Evolutionary conservation across 108 stramenopile genomes (phyloP).

Genomic region (Cyclotella baltica): DNA sequence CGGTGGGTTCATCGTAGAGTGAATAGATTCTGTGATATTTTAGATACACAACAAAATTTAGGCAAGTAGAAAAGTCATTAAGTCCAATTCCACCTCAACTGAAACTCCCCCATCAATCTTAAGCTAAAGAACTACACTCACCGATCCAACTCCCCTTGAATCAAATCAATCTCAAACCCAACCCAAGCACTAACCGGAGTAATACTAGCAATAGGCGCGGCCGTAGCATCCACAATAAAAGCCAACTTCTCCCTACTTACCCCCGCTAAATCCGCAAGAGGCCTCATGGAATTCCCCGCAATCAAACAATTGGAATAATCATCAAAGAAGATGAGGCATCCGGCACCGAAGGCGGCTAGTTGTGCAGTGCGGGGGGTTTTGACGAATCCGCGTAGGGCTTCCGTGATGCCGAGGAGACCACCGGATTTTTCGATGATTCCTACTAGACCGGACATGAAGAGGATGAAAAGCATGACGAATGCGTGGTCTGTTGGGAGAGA

Average conservation of each 20-base stretch:
- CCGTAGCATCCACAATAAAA: slow-evolving; percentile 68
- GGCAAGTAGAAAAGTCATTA: too few relatives aligned
- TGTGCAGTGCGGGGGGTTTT: slow-evolving; percentile 56
- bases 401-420: slow-evolving; percentile 55
- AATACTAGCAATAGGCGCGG: slow-evolving; percentile 65
- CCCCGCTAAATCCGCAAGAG: slow-evolving; percentile 52
- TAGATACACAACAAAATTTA: too few relatives aligned
- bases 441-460: slow-evolving; percentile 64
- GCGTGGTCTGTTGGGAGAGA: slow-evolving; percentile 18
- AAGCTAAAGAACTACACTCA: too few relatives aligned
- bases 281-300: slow-evolving; percentile 59
- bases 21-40: slow-evolving; percentile 38
- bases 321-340: slow-evolving; percentile 66
- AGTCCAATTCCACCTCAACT: too few relatives aligned
- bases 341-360: slow-evolving; percentile 41
- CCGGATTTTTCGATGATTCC: slow-evolving; percentile 63
- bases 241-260: slow-evolving; percentile 69
- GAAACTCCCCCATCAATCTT: too few relatives aligned
- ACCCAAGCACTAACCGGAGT: slow-evolving; percentile 68
- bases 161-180: slow-evolving; percentile 58
- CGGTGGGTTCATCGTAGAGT: slow-evolving; percentile 27
- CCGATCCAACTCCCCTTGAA: slow-evolving; percentile 64
- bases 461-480: slow-evolving; percentile 57
- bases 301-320: slow-evolving; percentile 65
- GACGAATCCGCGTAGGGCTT: slow-evolving; percentile 37